These are phyloP conservation scores for Metarhizium humberi DNA, from an alignment of 2,329 filamentous ascomycete species.

Conservation along the genomic window DNA sequence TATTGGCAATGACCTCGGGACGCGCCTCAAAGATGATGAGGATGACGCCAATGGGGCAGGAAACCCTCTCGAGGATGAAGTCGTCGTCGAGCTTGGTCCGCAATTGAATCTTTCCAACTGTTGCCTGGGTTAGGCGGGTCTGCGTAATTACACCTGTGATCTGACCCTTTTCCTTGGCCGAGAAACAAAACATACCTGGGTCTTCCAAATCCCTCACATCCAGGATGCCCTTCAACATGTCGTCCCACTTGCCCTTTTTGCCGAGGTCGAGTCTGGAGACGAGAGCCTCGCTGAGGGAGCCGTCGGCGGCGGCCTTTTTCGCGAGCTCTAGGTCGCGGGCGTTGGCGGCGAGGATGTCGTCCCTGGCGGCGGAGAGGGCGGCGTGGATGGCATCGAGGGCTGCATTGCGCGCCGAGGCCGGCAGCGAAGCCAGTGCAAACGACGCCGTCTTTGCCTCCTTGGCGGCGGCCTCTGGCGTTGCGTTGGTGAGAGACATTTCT, in stretches of 20 bases:
- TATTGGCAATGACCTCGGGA: conserved; percentile 97
- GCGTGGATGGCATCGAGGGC: conserved; percentile 76
- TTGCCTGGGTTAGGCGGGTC: neutral
- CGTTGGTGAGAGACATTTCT: conserved; percentile 81
- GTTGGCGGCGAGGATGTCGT: conserved; percentile 80
- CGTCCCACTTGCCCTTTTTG: conserved; percentile 86
- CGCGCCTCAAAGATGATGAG: conserved; percentile 97
- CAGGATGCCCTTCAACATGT: conserved; percentile 92
- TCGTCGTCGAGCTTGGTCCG: conserved; percentile 81
- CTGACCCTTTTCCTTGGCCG: too few relatives aligned
- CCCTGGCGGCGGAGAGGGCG: conserved; percentile 60
- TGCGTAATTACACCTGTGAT: too few relatives aligned
- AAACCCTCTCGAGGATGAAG: conserved; percentile 76
- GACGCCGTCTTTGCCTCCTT: conserved; percentile 72
- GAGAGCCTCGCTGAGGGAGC: conserved; percentile 69
- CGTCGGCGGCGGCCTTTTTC: conserved; percentile 61
- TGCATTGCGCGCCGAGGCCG: conserved; percentile 67
- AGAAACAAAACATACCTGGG: conserved; percentile 52
- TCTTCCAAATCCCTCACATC: conserved; percentile 80
- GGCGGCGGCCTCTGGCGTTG: conserved; percentile 68
- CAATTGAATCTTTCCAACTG: conserved; percentile 76
- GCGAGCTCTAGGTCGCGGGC: conserved; percentile 71
- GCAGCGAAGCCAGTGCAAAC: conserved; percentile 70
- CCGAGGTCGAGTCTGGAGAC: conserved; percentile 82
- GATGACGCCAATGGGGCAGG: conserved; percentile 92